Evolutionary conservation across 495 filamentous ascomycete genomes (phyloP), one percentile per base, ranked within the genome.

Genomic region (Penicillium desertorum): DNA sequence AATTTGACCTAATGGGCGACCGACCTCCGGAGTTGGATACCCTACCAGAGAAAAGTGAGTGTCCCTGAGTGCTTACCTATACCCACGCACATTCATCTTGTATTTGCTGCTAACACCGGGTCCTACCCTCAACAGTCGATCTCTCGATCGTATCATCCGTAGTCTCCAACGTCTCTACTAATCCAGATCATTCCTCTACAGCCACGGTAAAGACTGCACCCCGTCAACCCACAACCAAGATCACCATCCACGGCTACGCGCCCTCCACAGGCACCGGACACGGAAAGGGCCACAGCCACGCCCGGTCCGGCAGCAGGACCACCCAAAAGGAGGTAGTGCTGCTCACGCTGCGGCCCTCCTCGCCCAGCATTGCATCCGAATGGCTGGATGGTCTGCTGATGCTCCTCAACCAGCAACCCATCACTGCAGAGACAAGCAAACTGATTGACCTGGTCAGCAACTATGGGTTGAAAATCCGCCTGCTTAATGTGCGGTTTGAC

Each of bases 361-460:
- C 86, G 29, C 89, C 94, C 63, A 89, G 84, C 57, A 69, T 92
- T 22, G 95, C 94, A 11, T 92, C 92, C 2, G 95, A 99, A 71
- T 99, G 94, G 94, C 76, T 98, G 0, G 95, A 99, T 68, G 95
- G 95, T 1, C 73, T 99, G 48, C 83, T 97, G 23, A 96, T 99
- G 92, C 75, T 99, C 41, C 79, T 99, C 30, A 90, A 92, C 67
- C 94, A 99, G 68, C 86, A 92, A 42, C 94, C 94, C 11, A 96
- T 99, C 71, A 99, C 95, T n/a, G 81, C 89, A 20, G 93, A 98
- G 71, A 98, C 94, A 6, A 89, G 84, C 62, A 94, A 92, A 68
- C 75, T 98, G 49, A 88, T 96, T 52, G 83, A 86, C 37, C 72
- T 96, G 61, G 87, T 99, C 27, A 82, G 84, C 60, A 88, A 93